A percentile compares a stretch with the other conserved stretches of the same genome.
These are phyloP conservation scores for Lumnitzera racemosa DNA, from an alignment of 345 rosid genomes.

Conservation along the genomic window DNA sequence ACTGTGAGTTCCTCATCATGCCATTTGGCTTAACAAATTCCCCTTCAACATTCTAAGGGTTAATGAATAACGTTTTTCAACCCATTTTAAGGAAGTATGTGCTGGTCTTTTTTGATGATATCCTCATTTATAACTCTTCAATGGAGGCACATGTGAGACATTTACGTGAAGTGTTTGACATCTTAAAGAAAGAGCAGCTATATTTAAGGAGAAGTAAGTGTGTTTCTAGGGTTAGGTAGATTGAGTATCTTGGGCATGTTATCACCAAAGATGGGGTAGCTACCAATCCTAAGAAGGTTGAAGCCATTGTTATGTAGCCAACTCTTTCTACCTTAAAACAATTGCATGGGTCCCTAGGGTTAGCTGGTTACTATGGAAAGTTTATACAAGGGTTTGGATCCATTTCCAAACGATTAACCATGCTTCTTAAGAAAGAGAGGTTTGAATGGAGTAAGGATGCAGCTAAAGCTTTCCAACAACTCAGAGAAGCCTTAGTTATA, in stretches of 20 bases:
- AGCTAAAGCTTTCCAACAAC: not conserved
- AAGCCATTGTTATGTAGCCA: not conserved
- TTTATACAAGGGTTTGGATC: conserved; percentile 1
- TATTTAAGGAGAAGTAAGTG: not conserved
- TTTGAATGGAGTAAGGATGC: not conserved
- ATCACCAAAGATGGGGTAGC: not conserved
- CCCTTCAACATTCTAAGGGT: not conserved
- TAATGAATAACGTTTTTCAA: no score
- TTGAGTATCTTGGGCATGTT: conserved; percentile 2
- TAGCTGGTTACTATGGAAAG: not conserved
- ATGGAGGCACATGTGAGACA: not conserved
- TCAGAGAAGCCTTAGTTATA: not conserved
- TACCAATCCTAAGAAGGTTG: not conserved
- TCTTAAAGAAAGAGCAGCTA: not conserved
- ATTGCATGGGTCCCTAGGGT: not conserved
- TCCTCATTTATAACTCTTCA: not conserved
- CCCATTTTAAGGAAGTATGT: not conserved
- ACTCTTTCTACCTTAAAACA: not conserved
- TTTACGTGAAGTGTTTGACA: not conserved
- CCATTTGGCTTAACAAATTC: not conserved
- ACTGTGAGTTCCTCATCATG: no score
- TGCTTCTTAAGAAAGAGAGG: not conserved
- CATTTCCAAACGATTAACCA: not conserved
- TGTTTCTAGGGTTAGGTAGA: not conserved
- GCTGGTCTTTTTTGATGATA: not conserved